Base-by-base conservation (phyloP, 2,329 filamentous ascomycete genomes). In the Phoma herbarum region DNA sequence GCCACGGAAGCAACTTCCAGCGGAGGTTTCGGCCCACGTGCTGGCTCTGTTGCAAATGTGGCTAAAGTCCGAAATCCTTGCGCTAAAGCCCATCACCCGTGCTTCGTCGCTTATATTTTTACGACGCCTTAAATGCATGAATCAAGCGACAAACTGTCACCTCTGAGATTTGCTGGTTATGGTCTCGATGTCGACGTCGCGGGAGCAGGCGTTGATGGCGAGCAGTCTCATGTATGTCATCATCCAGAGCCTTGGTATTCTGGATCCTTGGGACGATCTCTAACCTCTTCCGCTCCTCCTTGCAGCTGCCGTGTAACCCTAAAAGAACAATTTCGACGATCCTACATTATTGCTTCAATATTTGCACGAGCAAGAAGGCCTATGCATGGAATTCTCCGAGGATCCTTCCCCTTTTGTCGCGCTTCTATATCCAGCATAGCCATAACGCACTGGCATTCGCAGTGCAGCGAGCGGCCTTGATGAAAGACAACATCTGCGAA, bases 11-110 rank as follows among this genome's bases (percentile, higher is more conserved):
- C 46, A 43, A 43, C 12, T 29, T 43, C 12, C 22, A 46, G 37
- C 39, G 44, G 45, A 50, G 45, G 16, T 39, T 28, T 31, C 44
- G 49, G 55, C 50, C 23, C 55, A 49, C 55, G 44, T 58, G 49
- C 45, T 43, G 37, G 16, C 18, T 11, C 35, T 44, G 26, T 25
- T 16, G 8, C 18, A 52, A 23, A 33, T 35, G 48, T 28, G 56
- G 50, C 39, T 54, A 51, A 50, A 53, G 45, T 35, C 41, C 39
- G 46, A 37, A 37, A 26, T 42, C 16, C 22, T 9, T 33, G 26
- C 29, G n/a, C 46, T 52, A 55, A 31, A 35, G 31, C 20, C 16
- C 26, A 23, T 18, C 44, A 41, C 9, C 50, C 43, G 49, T 48
- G 48, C 48, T 42, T 39, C 16, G 14, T 28, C 41, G 41, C 41